A percentile compares a stretch with the other conserved stretches of the same genome.
These are phyloP conservation scores for Discostella pseudostelligera DNA, from an alignment of 108 stramenopile genomes.

Conservation along the genomic window DNA sequence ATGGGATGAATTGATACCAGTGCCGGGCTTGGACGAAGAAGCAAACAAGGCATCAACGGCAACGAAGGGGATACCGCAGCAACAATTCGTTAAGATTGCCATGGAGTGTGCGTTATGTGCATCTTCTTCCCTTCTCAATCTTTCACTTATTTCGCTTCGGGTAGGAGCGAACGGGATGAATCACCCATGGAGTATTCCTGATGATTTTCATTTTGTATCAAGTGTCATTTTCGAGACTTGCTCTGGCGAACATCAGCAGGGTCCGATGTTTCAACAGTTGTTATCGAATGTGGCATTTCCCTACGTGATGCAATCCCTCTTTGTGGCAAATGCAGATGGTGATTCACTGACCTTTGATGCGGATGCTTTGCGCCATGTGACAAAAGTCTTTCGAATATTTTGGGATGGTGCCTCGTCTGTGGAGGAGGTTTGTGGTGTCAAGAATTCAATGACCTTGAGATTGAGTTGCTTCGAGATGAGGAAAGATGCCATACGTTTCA, in stretches of 20 bases:
- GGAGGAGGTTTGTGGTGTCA: conserved; percentile 8
- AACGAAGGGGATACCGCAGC: conserved; percentile 16
- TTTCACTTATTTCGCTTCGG: conserved; percentile 23
- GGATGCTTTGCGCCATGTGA: conserved; percentile 27
- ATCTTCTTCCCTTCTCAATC: conserved; percentile 20
- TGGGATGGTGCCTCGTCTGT: conserved; percentile 38
- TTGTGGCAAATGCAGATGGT: neutral
- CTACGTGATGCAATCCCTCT: conserved; percentile 15
- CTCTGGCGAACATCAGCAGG: conserved; percentile 9
- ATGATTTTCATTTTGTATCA: conserved; percentile 36
- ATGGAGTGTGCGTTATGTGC: conserved; percentile 31
- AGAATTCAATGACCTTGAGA: conserved; percentile 7
- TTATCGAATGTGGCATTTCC: conserved; percentile 19
- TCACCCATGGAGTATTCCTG: conserved; percentile 9
- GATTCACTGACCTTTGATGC: conserved; percentile 1
- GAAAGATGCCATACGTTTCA: conserved; percentile 19
- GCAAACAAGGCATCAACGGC: neutral
- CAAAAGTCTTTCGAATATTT: conserved; percentile 32
- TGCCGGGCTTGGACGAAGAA: neutral
- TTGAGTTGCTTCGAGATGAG: conserved; percentile 22
- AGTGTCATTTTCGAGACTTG: conserved; percentile 13
- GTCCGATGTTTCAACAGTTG: conserved; percentile 23
- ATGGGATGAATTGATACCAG: conserved; percentile 28
- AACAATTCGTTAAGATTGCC: conserved; percentile 32
- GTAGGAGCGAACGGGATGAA: neutral